phyloP scores from a whole-genome alignment of 2,329 filamentous ascomycete genomes.

The Microcyclospora pomicola region DNA sequence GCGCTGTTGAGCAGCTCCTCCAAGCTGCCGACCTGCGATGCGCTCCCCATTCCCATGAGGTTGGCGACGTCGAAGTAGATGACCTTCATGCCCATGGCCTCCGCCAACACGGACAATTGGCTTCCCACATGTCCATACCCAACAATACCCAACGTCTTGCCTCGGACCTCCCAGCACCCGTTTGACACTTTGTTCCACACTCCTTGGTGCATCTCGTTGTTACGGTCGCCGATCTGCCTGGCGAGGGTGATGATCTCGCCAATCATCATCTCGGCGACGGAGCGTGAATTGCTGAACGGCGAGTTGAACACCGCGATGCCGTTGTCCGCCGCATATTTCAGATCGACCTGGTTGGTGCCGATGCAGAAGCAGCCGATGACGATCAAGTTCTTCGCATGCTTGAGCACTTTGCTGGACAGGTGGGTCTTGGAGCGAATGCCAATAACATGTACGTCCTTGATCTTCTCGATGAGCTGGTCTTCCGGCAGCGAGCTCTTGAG shows the following conservation, averaged over 20 bases:
- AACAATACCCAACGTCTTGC: constrained; percentile 92
- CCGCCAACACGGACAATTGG: constrained; percentile 86
- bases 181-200: constrained; percentile 97
- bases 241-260: constrained; percentile 84
- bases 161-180: constrained; percentile 95
- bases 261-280: constrained; percentile 91
- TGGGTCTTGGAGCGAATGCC: constrained; percentile 98
- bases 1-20: constrained; percentile 62
- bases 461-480: constrained; percentile 92
- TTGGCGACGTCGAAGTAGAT: constrained; percentile 95
- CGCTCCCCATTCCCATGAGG: constrained; percentile 84
- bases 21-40: constrained; percentile 67
- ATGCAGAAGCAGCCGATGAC: constrained; percentile 99
- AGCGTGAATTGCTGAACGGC: constrained; percentile 93
- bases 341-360: constrained; percentile 88
- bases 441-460: constrained; percentile 93
- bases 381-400: constrained; percentile 83
- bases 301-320: constrained; percentile 99
- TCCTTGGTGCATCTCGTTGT: constrained; percentile 82
- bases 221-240: constrained; percentile 83
- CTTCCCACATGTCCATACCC: constrained; percentile 97
- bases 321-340: constrained; percentile 65
- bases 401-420: constrained; percentile 70
- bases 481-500: constrained; percentile 82
- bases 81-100: constrained; percentile 95